Base-by-base conservation (phyloP, 495 filamentous ascomycete species). In the Daldinia loculata region DNA sequence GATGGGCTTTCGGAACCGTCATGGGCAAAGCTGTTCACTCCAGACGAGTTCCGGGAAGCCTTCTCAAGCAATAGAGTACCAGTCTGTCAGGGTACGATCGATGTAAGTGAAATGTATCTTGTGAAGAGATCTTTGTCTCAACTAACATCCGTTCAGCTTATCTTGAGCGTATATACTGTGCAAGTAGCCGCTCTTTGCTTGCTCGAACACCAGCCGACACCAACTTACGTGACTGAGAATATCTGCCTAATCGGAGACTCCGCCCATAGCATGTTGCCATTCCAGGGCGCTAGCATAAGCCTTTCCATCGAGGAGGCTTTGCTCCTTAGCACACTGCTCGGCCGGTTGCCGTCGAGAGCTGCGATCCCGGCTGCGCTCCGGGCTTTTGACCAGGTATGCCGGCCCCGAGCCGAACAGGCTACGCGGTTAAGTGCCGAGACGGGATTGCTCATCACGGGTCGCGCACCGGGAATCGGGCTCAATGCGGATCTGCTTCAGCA, bases 81-180 rank as follows among this genome's bases (percentile, higher is more conserved):
- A 4, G 62, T 70, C 12, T 75, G 70, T 29, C 73, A 63, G 11
- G 67, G 67, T 2, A 65, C 75, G 58, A 68, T 77, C 17, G 66
- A 74, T 17, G 75, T 77, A 14, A 74, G 75, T 74, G 9, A 14
- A 17, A 36, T 14, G 26, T 27, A 36, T 22, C n/a, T 5, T 14
- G 8, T 1, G 2, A 39, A 39, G 4, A 17, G 19, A 38, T 48
- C 1, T 22, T 19, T 4, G 3, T n/a, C 50, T 36, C 30, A 41
- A 61, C 48, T 22, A 6, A 39, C 1, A 61, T 26, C 24, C 2
- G 8, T 12, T 1, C 34, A 75, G 75, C 66, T 77, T 4, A 72
- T 77, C 43, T 51, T 69, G 26, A 75, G 75, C 26, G 58, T 74
- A 22, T 77, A 77, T 43, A 77, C 75, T 15, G 75, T 77, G 24